phyloP scores from a whole-genome alignment of 768 basidiomycete genomes.

The Xerocomellus amylosporus region DNA sequence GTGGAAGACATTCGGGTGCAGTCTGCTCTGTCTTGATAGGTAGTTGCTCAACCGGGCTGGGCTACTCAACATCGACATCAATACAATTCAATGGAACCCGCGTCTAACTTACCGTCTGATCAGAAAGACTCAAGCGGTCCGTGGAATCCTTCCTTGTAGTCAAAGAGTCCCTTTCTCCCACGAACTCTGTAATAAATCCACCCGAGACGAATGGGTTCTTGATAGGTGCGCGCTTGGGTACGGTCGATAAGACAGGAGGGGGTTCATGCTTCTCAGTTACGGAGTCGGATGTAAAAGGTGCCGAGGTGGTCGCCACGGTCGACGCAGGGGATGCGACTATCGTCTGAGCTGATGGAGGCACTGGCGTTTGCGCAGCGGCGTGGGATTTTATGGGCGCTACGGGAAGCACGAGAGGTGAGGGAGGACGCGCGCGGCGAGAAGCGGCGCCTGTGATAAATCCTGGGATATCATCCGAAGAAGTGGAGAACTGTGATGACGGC shows the following conservation, averaged over 20 bases:
- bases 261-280: conserved; percentile 11
- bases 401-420: conserved; percentile 25
- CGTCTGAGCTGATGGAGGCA: conserved; percentile 13
- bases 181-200: conserved; percentile 49
- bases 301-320: conserved; percentile 6
- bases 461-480: conserved; percentile 30
- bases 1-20: conserved; percentile 10
- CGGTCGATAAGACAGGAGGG: background rate
- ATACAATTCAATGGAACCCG: background rate
- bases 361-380: conserved; percentile 13
- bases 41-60: conserved; percentile 11
- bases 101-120: conserved; percentile 13
- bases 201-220: conserved; percentile 50
- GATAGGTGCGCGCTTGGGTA: conserved; percentile 19
- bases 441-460: conserved; percentile 33
- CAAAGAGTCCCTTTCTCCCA: conserved; percentile 26
- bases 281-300: conserved; percentile 9
- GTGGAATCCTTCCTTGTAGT: conserved; percentile 20
- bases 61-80: conserved; percentile 11
- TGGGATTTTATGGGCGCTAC: conserved; percentile 8
- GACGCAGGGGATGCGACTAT: conserved; percentile 19
- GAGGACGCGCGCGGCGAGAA: conserved; percentile 26
- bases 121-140: conserved; percentile 15
- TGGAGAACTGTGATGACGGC: conserved; percentile 26
- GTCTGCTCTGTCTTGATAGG: conserved; percentile 23